Evolutionary conservation across 192 early-diverging fungal species (phyloP).

Genomic region (Coemansia sp.): DNA sequence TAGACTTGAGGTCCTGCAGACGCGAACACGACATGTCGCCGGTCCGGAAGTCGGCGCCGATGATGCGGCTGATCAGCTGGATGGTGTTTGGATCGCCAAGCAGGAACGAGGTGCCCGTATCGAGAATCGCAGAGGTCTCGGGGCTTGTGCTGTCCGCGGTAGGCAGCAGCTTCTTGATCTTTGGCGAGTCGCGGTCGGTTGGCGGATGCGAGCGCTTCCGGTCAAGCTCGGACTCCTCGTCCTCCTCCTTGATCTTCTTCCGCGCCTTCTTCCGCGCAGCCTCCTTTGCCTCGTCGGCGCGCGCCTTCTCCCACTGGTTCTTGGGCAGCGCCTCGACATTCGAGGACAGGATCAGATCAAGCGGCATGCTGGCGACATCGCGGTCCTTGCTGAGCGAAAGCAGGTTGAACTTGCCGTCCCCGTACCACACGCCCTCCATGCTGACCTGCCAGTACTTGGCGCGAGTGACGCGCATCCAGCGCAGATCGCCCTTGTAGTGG

Average conservation of each 20-base stretch:
- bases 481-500: slow-evolving; percentile 58
- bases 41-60: slow-evolving; percentile 52
- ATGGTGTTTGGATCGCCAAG: slow-evolving; percentile 51
- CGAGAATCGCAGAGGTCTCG: slow-evolving; percentile 53
- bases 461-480: slow-evolving; percentile 57
- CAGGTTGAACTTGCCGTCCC: slow-evolving; percentile 49
- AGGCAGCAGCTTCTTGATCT: slow-evolving; percentile 47
- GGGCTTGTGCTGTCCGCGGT: slow-evolving; percentile 15
- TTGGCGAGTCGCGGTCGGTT: slow-evolving; percentile 31
- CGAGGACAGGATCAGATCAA: slow-evolving; percentile 30
- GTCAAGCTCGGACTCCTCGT: slow-evolving; percentile 30
- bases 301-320: slow-evolving; percentile 10
- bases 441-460: slow-evolving; percentile 63
- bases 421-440: slow-evolving; percentile 54
- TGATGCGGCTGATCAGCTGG: slow-evolving; percentile 53
- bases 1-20: slow-evolving; percentile 42
- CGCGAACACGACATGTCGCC: slow-evolving; percentile 50
- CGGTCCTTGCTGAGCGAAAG: slow-evolving; percentile 46
- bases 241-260: slow-evolving; percentile 31
- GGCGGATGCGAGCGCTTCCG: slow-evolving; percentile 29
- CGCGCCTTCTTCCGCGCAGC: slow-evolving; percentile 18
- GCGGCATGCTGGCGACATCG: slow-evolving; percentile 34
- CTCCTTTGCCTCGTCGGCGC: slow-evolving; percentile 23
- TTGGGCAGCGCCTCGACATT: slow-evolving; percentile 18
- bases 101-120: slow-evolving; percentile 51